Conservation (phyloP, 805 yeast species). For the Candida ipomoeae region DNA sequence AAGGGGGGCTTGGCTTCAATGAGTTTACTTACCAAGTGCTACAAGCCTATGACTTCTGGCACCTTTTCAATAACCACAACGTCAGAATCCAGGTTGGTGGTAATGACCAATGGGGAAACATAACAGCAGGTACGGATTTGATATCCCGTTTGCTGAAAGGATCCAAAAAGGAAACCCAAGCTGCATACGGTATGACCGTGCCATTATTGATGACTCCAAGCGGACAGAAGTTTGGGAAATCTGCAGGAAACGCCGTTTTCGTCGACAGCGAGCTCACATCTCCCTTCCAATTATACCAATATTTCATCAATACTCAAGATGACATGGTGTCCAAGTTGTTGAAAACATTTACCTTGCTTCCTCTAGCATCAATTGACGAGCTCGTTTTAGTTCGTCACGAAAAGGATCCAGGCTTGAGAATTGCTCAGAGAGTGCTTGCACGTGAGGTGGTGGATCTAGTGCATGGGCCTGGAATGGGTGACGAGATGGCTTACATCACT, state of each 20-base stretch:
- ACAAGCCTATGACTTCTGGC: conserved; percentile 93
- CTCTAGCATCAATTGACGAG: conserved; percentile 51
- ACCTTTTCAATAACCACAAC: conserved; percentile 53
- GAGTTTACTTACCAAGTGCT: conserved; percentile 91
- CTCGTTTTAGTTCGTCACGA: conserved; percentile 50
- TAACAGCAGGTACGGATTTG: conserved; percentile 90
- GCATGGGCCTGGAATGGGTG: conserved; percentile 78
- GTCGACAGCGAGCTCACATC: conserved; percentile 71
- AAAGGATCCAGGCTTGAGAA: conserved; percentile 55
- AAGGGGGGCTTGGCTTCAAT: conserved; percentile 82
- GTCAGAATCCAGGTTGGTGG: conserved; percentile 89
- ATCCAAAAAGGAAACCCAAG: conserved; percentile 1
- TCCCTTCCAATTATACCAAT: conserved; percentile 80
- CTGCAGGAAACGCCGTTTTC: conserved; percentile 95
- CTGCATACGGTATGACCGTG: conserved; percentile 71
- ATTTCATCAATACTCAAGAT: conserved; percentile 76
- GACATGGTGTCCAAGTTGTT: conserved; percentile 66
- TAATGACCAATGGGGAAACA: conserved; percentile 97
- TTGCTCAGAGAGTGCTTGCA: conserved; percentile 77
- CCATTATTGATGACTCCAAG: conserved; percentile 83
- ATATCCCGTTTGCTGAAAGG: conserved; percentile 52
- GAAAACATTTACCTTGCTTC: conserved; percentile 75
- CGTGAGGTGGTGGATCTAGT: conserved; percentile 80
- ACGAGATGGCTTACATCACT: conserved; percentile 62
- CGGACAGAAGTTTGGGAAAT: conserved; percentile 94